Conservation (phyloP, 257 asterid species). For the Nicotiana knightiana region DNA sequence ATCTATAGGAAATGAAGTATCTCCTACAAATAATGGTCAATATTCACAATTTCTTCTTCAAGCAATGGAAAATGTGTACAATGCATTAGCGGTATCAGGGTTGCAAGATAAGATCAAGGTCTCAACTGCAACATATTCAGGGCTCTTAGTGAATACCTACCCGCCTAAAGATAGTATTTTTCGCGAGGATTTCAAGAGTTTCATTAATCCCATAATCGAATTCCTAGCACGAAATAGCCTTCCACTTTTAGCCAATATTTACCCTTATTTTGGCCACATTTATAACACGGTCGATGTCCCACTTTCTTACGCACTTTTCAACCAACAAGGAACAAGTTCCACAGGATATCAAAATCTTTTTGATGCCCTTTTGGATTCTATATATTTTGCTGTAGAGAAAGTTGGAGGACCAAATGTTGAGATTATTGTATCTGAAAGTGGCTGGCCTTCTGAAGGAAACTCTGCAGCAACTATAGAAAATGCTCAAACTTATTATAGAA, state of each 20-base stretch:
- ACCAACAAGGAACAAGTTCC: not conserved
- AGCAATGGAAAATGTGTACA: conserved; percentile 29
- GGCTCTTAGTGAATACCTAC: conserved; percentile 9
- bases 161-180: conserved; percentile 26
- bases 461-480: not conserved
- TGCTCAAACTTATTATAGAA: conserved; percentile 16
- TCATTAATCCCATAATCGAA: conserved; percentile 18
- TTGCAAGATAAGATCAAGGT: conserved; percentile 25
- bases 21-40: conserved; percentile 5
- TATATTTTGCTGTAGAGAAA: conserved; percentile 35
- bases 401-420: conserved; percentile 16
- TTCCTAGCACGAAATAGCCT: conserved; percentile 10
- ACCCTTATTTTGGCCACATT: conserved; percentile 36
- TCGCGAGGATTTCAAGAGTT: not conserved
- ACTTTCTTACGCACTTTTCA: conserved; percentile 30
- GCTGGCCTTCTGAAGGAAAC: conserved; percentile 34
- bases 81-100: not conserved
- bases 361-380: conserved; percentile 34
- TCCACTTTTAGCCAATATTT: conserved; percentile 31
- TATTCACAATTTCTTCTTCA: conserved; percentile 12
- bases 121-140: conserved; percentile 26
- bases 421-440: conserved; percentile 33
- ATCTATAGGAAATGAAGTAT: conserved; percentile 39
- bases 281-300: not conserved
- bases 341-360: conserved; percentile 29